These are phyloP conservation scores for Parietaria judaica DNA, from an alignment of 306 rosid species.

Conservation along the genomic window DNA sequence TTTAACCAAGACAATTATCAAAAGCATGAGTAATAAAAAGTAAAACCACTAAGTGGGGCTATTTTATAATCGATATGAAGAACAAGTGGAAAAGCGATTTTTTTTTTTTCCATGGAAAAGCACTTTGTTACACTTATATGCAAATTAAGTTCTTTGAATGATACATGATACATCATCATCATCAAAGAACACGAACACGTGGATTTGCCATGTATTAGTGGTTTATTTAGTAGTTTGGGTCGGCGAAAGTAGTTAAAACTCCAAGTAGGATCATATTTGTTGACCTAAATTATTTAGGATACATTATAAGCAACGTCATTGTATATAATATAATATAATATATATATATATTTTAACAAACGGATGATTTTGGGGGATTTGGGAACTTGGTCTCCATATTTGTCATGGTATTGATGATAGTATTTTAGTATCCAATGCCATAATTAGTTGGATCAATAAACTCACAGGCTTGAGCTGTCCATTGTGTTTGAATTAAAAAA, in stretches of 20 bases:
- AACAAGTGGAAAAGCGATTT: conserved; percentile 3
- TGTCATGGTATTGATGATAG: background rate
- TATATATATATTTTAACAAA: background rate
- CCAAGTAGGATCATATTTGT: conserved; percentile 8
- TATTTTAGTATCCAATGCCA: background rate
- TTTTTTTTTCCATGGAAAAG: too few species aligned
- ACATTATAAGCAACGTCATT: background rate
- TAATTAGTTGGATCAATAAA: background rate
- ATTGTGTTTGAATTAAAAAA: background rate
- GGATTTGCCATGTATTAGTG: background rate
- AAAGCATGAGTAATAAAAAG: background rate
- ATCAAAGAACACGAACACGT: conserved; percentile 8
- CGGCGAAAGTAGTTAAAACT: conserved; percentile 2
- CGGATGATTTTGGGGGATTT: conserved; percentile 6
- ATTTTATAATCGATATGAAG: background rate
- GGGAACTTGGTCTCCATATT: conserved; percentile 6
- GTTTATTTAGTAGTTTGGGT: conserved; percentile 5
- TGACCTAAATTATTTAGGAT: background rate
- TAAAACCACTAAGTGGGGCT: conserved; percentile 2
- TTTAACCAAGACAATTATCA: background rate
- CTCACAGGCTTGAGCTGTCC: too few species aligned
- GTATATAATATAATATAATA: background rate
- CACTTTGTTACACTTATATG: too few species aligned
- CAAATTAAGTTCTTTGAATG: conserved; percentile 8
- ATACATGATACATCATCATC: background rate